These are phyloP conservation scores for Candida corydali DNA, from an alignment of 805 yeast genomes.

Conservation along the genomic window DNA sequence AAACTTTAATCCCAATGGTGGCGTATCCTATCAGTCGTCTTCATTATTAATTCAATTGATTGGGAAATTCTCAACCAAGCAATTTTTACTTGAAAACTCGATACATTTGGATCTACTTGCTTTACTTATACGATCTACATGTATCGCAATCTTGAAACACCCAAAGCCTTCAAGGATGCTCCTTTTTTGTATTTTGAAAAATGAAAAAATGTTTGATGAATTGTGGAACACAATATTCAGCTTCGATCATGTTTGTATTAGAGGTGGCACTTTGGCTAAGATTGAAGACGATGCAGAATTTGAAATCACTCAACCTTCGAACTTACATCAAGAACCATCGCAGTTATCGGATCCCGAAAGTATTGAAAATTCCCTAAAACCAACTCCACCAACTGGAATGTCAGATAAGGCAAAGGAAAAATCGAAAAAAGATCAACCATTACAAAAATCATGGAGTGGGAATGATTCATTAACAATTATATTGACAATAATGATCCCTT, in stretches of 20 bases:
- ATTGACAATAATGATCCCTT: conserved; percentile 35
- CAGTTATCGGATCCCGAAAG: conserved; percentile 12
- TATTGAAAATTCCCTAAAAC: conserved; percentile 41
- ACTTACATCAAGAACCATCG: conserved; percentile 1
- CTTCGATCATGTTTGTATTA: conserved; percentile 20
- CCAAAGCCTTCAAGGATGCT: conserved; percentile 53
- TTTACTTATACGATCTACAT: conserved; percentile 51
- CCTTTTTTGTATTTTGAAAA: conserved; percentile 45
- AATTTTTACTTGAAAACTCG: conserved; percentile 33
- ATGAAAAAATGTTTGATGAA: conserved; percentile 33
- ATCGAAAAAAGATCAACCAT: conserved; percentile 45
- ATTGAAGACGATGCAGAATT: conserved; percentile 10
- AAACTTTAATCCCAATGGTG: conserved; percentile 35
- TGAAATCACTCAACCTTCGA: not conserved
- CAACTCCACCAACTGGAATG: conserved; percentile 59
- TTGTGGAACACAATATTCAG: conserved; percentile 31
- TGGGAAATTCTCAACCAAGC: conserved; percentile 30
- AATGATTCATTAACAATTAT: conserved; percentile 43
- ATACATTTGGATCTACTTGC: conserved; percentile 56
- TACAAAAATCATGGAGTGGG: conserved; percentile 56
- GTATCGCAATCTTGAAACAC: conserved; percentile 47
- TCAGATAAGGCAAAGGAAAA: conserved; percentile 53
- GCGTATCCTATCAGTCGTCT: conserved; percentile 50
- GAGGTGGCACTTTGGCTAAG: conserved; percentile 16
- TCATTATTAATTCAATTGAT: conserved; percentile 41